A percentile compares a stretch with the other conserved stretches of the same genome.
phyloP scores from a whole-genome alignment of 768 basidiomycete genomes.

The Calocera viscosa region DNA sequence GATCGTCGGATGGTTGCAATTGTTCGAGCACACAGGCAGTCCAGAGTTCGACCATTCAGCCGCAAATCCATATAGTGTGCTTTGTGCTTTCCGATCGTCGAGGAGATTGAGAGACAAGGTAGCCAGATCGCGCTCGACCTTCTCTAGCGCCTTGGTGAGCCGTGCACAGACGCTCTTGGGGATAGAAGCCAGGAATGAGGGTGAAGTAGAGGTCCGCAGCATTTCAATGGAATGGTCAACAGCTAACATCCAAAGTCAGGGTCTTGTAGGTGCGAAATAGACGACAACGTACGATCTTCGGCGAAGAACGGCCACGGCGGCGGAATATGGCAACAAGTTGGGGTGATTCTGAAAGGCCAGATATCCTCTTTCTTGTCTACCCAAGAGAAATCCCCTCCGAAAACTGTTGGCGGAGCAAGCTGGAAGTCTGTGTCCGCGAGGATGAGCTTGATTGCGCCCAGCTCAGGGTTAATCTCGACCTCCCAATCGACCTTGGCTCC shows the following conservation, averaged over 20 bases:
- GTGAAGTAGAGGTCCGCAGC: constrained; percentile 23
- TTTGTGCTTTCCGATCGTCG: constrained; percentile 7
- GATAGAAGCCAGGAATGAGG: constrained; percentile 12
- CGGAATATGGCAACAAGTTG: constrained; percentile 24
- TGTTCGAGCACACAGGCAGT: constrained; percentile 26
- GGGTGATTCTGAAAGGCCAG: constrained; percentile 24
- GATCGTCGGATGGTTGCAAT: constrained; percentile 24
- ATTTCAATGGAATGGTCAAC: constrained; percentile 23
- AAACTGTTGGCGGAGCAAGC: constrained; percentile 18
- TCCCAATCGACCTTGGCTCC: constrained; percentile 21
- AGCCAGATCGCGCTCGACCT: constrained; percentile 12
- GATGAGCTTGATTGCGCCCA: constrained; percentile 18
- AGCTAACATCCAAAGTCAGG: background rate
- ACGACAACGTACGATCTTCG: constrained; percentile 21
- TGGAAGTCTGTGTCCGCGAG: constrained; percentile 20
- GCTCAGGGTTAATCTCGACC: constrained; percentile 20
- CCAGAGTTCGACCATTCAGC: constrained; percentile 23
- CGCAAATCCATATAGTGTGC: background rate
- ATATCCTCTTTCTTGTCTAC: constrained; percentile 8
- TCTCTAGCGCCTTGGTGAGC: background rate
- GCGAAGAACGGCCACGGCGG: constrained; percentile 25
- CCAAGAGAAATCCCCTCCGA: constrained; percentile 11
- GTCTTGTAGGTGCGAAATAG: too few species aligned
- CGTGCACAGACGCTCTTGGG: constrained; percentile 10
- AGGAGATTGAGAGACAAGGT: constrained; percentile 10